Evolutionary conservation across 768 basidiomycete genomes (phyloP).

Genomic region (Tricholoma flavovirens): DNA sequence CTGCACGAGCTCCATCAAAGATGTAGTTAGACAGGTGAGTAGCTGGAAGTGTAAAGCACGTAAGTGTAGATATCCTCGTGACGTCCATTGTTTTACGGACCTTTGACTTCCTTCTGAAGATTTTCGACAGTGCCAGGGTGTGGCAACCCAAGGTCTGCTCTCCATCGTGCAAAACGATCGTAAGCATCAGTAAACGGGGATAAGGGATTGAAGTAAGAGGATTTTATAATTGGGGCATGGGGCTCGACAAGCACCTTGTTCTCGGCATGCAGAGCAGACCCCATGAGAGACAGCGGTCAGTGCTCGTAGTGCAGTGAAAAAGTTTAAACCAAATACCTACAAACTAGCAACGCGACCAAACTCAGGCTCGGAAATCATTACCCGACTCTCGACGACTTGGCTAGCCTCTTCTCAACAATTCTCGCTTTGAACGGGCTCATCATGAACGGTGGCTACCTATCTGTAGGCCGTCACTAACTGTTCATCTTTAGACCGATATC

Average conservation of each 20-base stretch:
- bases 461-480: background rate
- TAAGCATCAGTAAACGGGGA: slow-evolving; percentile 65
- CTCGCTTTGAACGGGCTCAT: background rate
- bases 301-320: slow-evolving; percentile 31
- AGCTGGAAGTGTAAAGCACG: slow-evolving; percentile 37
- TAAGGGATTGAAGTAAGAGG: slow-evolving; percentile 37
- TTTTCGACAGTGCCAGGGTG: slow-evolving; percentile 94
- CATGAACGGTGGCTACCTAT: background rate
- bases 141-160: slow-evolving; percentile 72
- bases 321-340: slow-evolving; percentile 30
- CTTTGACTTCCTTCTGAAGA: slow-evolving; percentile 87
- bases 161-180: slow-evolving; percentile 75
- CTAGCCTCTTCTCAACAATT: background rate
- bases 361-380: too few species aligned
- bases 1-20: slow-evolving; percentile 96
- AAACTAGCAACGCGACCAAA: slow-evolving; percentile 18
- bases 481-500: background rate
- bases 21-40: slow-evolving; percentile 92
- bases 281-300: slow-evolving; percentile 31
- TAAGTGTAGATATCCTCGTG: slow-evolving; percentile 2
- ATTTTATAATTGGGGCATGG: slow-evolving; percentile 26
- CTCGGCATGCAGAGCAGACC: slow-evolving; percentile 37
- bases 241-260: slow-evolving; percentile 36
- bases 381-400: too few species aligned
- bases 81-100: slow-evolving; percentile 37